Conservation (phyloP, 2,329 filamentous ascomycete genomes). For the Fusarium redolens region DNA sequence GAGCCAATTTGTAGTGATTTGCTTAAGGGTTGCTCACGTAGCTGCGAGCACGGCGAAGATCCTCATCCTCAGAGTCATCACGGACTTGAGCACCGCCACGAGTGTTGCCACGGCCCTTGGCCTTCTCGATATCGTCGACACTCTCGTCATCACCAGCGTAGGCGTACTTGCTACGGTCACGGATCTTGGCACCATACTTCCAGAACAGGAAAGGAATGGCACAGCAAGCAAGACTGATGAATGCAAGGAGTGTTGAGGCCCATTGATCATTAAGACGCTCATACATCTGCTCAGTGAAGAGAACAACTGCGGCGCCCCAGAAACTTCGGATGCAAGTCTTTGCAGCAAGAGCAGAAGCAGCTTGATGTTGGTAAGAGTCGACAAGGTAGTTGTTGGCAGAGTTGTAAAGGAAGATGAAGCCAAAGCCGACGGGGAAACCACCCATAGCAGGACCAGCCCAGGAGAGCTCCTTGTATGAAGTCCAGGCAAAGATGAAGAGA, state of each 20-base stretch:
- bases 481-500: conserved; percentile 70
- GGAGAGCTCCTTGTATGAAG: conserved; percentile 70
- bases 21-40: conserved; percentile 60
- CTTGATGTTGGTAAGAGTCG: conserved; percentile 75
- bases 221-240: conserved; percentile 81
- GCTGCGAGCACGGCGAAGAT: conserved; percentile 57
- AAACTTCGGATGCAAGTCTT: conserved; percentile 84
- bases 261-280: conserved; percentile 77
- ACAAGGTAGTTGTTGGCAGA: conserved; percentile 79
- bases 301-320: conserved; percentile 81
- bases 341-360: conserved; percentile 82
- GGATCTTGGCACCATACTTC: conserved; percentile 77
- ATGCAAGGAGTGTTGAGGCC: conserved; percentile 78
- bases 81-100: conserved; percentile 41
- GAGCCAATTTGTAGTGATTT: background rate
- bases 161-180: conserved; percentile 76
- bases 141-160: conserved; percentile 68
- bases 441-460: conserved; percentile 81
- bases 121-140: conserved; percentile 54
- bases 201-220: conserved; percentile 87
- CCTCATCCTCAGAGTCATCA: conserved; percentile 52
- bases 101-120: conserved; percentile 38
- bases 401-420: conserved; percentile 88
- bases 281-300: conserved; percentile 89
- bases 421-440: conserved; percentile 79